phyloP scores from a whole-genome alignment of 1,139 yeast species.

The Suhomyces bolitotheri region DNA sequence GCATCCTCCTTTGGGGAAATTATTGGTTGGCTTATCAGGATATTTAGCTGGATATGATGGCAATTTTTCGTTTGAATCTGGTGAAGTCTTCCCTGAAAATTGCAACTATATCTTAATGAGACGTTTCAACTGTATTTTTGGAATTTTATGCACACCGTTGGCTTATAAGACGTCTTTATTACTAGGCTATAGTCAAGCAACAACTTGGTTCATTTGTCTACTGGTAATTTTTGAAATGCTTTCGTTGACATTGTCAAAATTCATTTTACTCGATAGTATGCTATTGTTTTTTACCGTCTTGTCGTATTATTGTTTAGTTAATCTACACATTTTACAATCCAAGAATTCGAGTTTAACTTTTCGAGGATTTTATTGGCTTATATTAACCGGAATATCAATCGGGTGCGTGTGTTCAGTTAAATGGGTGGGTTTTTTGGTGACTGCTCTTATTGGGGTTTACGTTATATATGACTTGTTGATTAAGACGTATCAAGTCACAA shows the following conservation, averaged over 20 bases:
- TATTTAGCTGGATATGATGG: constrained; percentile 71
- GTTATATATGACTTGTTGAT: constrained; percentile 72
- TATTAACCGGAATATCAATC: constrained; percentile 72
- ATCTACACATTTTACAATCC: constrained; percentile 49
- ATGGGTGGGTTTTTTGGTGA: constrained; percentile 93
- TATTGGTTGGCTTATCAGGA: constrained; percentile 67
- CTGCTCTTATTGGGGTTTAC: constrained; percentile 82
- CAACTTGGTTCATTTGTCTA: constrained; percentile 55
- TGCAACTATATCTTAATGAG: constrained; percentile 63
- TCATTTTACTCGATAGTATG: constrained; percentile 73
- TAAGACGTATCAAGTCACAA: constrained; percentile 52
- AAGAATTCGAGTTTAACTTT: constrained; percentile 40
- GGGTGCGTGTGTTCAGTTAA: constrained; percentile 94
- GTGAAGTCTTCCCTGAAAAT: constrained; percentile 53
- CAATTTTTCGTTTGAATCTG: constrained; percentile 64
- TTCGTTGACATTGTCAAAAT: constrained; percentile 65
- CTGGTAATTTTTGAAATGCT: constrained; percentile 68
- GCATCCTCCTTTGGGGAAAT: constrained; percentile 77
- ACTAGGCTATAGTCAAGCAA: constrained; percentile 45
- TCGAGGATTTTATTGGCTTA: constrained; percentile 56
- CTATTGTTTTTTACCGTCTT: constrained; percentile 68
- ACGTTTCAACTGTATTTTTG: constrained; percentile 62
- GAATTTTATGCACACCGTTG: constrained; percentile 62
- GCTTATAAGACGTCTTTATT: constrained; percentile 60
- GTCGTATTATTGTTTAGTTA: constrained; percentile 57